These are phyloP conservation scores for Drosera capensis DNA, from an alignment of 148 eudicot genomes.

Conservation along the genomic window DNA sequence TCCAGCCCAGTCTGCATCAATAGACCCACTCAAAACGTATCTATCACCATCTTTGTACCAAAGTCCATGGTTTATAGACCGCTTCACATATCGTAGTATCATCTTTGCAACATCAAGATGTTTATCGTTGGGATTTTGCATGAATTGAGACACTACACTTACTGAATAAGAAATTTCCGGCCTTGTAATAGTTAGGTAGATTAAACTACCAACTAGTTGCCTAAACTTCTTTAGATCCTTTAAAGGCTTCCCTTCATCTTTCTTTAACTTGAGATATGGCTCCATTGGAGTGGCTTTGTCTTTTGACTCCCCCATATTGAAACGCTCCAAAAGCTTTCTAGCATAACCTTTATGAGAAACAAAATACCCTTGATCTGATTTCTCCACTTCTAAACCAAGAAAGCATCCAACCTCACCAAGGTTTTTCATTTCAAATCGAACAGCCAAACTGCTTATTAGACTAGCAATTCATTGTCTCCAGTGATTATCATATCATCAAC, in stretches of 20 bases:
- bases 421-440: conserved; percentile 6
- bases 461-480: conserved; percentile 2
- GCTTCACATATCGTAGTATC: too few species aligned
- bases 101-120: too few species aligned
- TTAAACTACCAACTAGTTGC: background rate
- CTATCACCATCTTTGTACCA: too few species aligned
- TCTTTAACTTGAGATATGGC: conserved; percentile 1
- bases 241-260: conserved; percentile 1
- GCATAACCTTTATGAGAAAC: background rate
- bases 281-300: conserved; percentile 2
- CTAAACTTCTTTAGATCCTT: background rate
- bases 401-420: conserved; percentile 3
- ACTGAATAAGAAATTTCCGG: background rate
- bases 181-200: background rate
- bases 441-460: conserved; percentile 1
- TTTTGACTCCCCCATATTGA: conserved; percentile 3
- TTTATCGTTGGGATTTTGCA: too few species aligned
- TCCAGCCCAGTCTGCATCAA: background rate
- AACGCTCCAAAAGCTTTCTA: background rate
- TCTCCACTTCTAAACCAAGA: too few species aligned
- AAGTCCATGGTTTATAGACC: background rate
- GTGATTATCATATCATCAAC: too few species aligned
- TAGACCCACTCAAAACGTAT: background rate
- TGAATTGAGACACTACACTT: too few species aligned
- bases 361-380: background rate